Conservation (phyloP, 345 rosid genomes). For the Carallia pectinifolia region DNA sequence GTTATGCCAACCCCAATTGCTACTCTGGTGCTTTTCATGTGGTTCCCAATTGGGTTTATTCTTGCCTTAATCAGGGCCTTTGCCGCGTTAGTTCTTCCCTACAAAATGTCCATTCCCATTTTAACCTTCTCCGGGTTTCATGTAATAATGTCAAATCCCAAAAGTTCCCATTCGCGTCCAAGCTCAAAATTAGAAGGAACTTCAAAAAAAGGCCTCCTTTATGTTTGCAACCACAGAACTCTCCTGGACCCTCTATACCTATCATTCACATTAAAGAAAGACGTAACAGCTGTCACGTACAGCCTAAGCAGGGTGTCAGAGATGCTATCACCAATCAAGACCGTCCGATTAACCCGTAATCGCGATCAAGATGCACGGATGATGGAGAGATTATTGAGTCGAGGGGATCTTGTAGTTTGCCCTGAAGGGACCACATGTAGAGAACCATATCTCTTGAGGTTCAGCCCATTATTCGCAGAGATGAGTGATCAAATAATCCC, state of each 20-base stretch:
- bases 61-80: constrained; percentile 7
- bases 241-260: constrained; percentile 36
- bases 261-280: constrained; percentile 18
- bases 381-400: constrained; percentile 25
- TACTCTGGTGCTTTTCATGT: constrained; percentile 16
- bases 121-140: constrained; percentile 15
- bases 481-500: constrained; percentile 54
- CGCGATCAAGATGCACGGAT: constrained; percentile 24
- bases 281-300: constrained; percentile 38
- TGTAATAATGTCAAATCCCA: constrained; percentile 8
- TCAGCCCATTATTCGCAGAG: constrained; percentile 40
- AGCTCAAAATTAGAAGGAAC: not conserved
- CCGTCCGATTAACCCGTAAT: constrained; percentile 30
- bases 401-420: constrained; percentile 37
- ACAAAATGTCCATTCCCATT: constrained; percentile 12
- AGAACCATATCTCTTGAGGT: constrained; percentile 38
- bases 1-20: constrained; percentile 16
- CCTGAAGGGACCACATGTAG: constrained; percentile 49
- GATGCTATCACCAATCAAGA: constrained; percentile 35
- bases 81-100: constrained; percentile 18
- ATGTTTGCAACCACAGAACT: constrained; percentile 39
- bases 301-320: constrained; percentile 35
- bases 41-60: constrained; percentile 21
- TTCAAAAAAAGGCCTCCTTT: constrained; percentile 28
- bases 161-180: not conserved